These are phyloP conservation scores for Hypoxylon sp. DNA, from an alignment of 2,329 filamentous ascomycete genomes.

Conservation along the genomic window DNA sequence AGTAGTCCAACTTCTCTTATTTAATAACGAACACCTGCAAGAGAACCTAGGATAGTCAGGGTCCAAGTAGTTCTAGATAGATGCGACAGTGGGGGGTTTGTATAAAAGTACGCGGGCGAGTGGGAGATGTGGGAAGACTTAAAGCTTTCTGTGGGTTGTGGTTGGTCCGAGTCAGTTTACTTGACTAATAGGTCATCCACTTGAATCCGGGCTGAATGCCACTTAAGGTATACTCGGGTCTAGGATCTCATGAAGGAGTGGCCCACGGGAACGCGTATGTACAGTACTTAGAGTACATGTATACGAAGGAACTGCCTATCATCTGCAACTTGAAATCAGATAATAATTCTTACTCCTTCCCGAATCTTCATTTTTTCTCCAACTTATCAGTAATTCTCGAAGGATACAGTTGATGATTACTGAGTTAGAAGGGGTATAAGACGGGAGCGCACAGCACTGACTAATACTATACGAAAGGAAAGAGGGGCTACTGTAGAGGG, in stretches of 20 bases:
- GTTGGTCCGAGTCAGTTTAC: constrained; percentile 34
- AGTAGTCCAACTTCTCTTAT: constrained; percentile 25
- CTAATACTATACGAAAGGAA: constrained; percentile 33
- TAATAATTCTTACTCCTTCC: constrained; percentile 30
- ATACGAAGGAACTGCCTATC: not conserved
- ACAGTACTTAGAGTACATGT: constrained; percentile 29
- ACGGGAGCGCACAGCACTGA: constrained; percentile 28
- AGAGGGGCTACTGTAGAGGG: constrained; percentile 30
- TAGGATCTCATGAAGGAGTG: constrained; percentile 16
- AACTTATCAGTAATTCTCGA: constrained; percentile 11
- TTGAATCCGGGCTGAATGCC: constrained; percentile 32
- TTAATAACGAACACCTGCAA: constrained; percentile 33
- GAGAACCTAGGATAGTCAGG: constrained; percentile 32
- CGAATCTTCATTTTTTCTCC: constrained; percentile 21
- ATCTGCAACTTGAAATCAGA: constrained; percentile 34
- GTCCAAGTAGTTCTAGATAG: constrained; percentile 41
- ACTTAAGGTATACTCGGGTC: constrained; percentile 35
- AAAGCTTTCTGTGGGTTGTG: not conserved
- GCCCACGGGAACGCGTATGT: constrained; percentile 15
- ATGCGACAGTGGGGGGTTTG: constrained; percentile 36
- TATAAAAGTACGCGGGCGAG: constrained; percentile 27
- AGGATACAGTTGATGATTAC: not conserved
- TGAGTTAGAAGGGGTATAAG: constrained; percentile 6
- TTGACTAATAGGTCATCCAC: constrained; percentile 44
- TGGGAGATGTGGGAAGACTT: constrained; percentile 29